These are phyloP conservation scores for Fusarium sp. DNA, from an alignment of 2,329 filamentous ascomycete genomes.

Conservation along the genomic window DNA sequence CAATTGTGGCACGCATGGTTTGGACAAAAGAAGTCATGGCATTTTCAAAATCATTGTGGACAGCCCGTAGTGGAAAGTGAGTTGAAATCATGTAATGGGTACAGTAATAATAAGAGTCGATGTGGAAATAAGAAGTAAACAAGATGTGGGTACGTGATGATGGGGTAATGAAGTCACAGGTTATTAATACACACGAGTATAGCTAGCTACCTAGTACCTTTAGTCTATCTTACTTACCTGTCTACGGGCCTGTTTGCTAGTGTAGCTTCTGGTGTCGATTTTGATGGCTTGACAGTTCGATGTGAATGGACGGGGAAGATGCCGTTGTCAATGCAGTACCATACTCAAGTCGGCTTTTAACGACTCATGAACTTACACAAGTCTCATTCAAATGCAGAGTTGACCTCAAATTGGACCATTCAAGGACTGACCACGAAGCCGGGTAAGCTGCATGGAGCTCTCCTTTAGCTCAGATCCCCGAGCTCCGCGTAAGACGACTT, in stretches of 20 bases:
- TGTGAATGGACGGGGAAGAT: constrained; percentile 1
- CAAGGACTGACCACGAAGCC: not conserved
- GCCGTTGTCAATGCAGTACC: not conserved
- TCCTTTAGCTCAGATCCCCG: constrained; percentile 10
- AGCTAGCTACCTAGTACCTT: not conserved
- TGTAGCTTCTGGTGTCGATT: not conserved
- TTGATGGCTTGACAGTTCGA: constrained; percentile 2
- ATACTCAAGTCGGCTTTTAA: not conserved
- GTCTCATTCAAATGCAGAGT: not conserved
- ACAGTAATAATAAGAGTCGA: not conserved
- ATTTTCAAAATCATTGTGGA: not conserved
- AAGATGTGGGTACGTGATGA: constrained; percentile 19
- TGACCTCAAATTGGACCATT: not conserved
- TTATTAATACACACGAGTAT: constrained; percentile 15
- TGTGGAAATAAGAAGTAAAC: constrained; percentile 22
- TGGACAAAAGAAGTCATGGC: not conserved
- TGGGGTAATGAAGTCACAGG: constrained; percentile 37
- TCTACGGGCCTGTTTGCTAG: not conserved
- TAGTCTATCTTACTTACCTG: not conserved
- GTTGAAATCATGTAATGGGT: not conserved
- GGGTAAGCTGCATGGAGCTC: constrained; percentile 26
- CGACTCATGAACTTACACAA: constrained; percentile 1
- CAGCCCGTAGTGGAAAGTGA: not conserved
- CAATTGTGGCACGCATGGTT: not conserved
- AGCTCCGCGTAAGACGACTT: constrained; percentile 21